Evolutionary conservation across 2,329 filamentous ascomycete genomes (phyloP).

Genomic region (Lecanicillium sp.): DNA sequence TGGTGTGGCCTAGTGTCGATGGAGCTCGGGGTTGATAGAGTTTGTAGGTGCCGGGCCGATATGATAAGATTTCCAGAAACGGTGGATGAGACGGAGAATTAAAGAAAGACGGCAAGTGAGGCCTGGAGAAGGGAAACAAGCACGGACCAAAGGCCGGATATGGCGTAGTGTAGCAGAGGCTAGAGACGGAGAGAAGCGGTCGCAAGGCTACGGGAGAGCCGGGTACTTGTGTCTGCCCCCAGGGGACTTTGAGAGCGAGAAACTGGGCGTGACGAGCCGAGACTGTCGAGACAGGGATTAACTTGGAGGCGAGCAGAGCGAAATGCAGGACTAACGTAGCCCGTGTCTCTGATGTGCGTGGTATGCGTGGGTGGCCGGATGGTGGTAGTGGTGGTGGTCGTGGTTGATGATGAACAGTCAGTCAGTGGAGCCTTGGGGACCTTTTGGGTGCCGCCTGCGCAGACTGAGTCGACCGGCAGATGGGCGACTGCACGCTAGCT

Average conservation of each 20-base stretch:
- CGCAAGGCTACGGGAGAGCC: conserved; percentile 1
- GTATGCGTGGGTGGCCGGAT: too few relatives aligned
- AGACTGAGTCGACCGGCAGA: conserved; percentile 10
- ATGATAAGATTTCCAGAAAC: not conserved
- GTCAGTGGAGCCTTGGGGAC: conserved; percentile 7
- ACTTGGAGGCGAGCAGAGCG: not conserved
- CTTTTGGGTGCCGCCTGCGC: conserved; percentile 3
- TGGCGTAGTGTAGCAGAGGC: not conserved
- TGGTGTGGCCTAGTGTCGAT: conserved; percentile 20
- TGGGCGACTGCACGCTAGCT: conserved; percentile 1
- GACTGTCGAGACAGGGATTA: not conserved
- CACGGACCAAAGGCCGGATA: conserved; percentile 6
- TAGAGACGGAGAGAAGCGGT: conserved; percentile 1
- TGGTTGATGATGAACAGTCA: conserved; percentile 8
- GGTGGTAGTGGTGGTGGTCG: too few relatives aligned
- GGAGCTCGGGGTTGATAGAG: conserved; percentile 15
- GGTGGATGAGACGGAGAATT: conserved; percentile 9
- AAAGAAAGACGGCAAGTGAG: not conserved
- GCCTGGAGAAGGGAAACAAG: not conserved
- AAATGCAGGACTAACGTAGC: not conserved
- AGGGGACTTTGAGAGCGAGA: not conserved
- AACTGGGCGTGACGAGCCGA: not conserved
- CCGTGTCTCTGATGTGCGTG: conserved; percentile 6
- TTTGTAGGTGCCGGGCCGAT: conserved; percentile 12
- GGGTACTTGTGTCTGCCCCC: not conserved